A percentile compares a stretch with the other conserved stretches of the same genome.
Conservation (phyloP, 2,329 filamentous ascomycete species). For the Reticulascus tulasneorum region DNA sequence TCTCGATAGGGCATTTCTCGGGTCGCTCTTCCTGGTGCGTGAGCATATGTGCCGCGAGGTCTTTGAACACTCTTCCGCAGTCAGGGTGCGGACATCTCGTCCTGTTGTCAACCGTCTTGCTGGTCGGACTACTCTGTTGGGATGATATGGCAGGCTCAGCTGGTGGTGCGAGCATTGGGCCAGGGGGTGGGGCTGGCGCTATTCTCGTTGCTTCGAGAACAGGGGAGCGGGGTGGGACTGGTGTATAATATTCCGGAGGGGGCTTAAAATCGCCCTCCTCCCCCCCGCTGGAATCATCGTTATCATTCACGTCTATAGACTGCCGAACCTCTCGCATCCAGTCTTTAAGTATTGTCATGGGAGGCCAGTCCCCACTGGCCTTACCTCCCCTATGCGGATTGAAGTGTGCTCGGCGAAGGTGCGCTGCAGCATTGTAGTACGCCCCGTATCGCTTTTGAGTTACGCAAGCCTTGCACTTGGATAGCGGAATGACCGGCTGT, state of each 20-base stretch:
- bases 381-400: constrained; percentile 52
- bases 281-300: constrained; percentile 46
- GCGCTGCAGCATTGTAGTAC: constrained; percentile 58
- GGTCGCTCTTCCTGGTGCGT: constrained; percentile 92
- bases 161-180: constrained; percentile 4
- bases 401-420: constrained; percentile 54
- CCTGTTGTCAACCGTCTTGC: constrained; percentile 34
- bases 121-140: constrained; percentile 22
- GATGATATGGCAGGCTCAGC: constrained; percentile 4
- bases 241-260: constrained; percentile 9
- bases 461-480: constrained; percentile 54
- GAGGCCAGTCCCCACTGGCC: constrained; percentile 55
- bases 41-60: constrained; percentile 83
- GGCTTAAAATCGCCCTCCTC: constrained; percentile 32
- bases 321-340: constrained; percentile 59
- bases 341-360: constrained; percentile 54
- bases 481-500: constrained; percentile 47
- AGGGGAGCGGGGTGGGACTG: constrained; percentile 7
- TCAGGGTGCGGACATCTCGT: constrained; percentile 53
- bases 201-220: constrained; percentile 5
- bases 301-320: constrained; percentile 39
- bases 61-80: constrained; percentile 58
- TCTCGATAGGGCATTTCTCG: constrained; percentile 91
- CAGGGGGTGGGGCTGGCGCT: constrained; percentile 3
- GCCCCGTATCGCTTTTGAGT: constrained; percentile 55